Conservation (phyloP, 1,284 basidiomycete genomes). For the Papiliotrema laurentii region DNA sequence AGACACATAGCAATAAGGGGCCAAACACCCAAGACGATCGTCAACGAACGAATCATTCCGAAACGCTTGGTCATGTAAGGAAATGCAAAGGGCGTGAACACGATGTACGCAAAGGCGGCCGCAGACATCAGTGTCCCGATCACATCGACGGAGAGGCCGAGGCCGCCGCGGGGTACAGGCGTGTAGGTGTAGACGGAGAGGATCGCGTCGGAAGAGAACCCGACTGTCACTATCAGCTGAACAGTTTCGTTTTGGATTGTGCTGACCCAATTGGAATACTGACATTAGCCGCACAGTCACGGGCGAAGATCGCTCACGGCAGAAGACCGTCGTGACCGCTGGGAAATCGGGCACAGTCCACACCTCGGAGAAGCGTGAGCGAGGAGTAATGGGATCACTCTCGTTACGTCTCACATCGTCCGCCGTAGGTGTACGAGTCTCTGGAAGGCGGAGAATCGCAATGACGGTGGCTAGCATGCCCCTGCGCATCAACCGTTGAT, state of each 20-base stretch:
- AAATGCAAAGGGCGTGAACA: constrained; percentile 15
- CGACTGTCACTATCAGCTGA: constrained; percentile 7
- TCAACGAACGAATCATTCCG: constrained; percentile 8
- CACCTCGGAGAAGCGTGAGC: too few species aligned
- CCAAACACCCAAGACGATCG: constrained; percentile 9
- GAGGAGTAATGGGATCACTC: too few species aligned
- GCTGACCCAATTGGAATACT: constrained; percentile 18
- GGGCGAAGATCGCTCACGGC: constrained; percentile 5
- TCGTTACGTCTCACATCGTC: too few species aligned
- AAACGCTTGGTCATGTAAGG: constrained; percentile 12
- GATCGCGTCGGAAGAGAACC: constrained; percentile 24
- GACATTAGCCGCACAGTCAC: not conserved
- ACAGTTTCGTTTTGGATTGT: not conserved
- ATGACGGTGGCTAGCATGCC: not conserved
- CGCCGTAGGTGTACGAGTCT: too few species aligned
- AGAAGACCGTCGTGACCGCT: constrained; percentile 14
- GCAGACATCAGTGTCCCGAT: constrained; percentile 19
- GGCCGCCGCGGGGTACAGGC: constrained; percentile 12
- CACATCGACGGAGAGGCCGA: constrained; percentile 12
- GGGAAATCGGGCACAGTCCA: constrained; percentile 20
- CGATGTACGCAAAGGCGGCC: constrained; percentile 12
- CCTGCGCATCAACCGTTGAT: not conserved
- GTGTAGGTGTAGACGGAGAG: constrained; percentile 24
- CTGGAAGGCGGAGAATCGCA: not conserved
- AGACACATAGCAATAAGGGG: constrained; percentile 12